These are phyloP conservation scores for Annulohypoxylon nitens DNA, from an alignment of 495 filamentous ascomycete species.

Conservation along the genomic window DNA sequence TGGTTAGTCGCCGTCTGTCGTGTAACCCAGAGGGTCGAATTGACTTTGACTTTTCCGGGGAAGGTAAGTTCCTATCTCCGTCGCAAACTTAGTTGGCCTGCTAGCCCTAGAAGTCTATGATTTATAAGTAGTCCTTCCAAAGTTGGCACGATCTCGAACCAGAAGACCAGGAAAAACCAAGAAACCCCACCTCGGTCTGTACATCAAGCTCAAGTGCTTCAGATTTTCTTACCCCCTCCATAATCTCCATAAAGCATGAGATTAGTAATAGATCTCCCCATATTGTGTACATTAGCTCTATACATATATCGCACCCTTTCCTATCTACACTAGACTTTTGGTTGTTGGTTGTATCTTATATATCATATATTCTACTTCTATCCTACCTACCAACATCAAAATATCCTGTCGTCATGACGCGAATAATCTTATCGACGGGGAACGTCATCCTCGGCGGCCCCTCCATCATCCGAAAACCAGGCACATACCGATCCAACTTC, in stretches of 20 bases:
- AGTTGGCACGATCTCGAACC: slow-evolving; percentile 5
- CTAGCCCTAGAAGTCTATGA: not conserved
- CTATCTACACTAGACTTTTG: slow-evolving; percentile 15
- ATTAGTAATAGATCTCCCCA: slow-evolving; percentile 44
- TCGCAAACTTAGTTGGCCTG: slow-evolving; percentile 1
- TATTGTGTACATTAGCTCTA: slow-evolving; percentile 10
- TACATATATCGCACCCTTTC: slow-evolving; percentile 22
- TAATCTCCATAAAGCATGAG: slow-evolving; percentile 19
- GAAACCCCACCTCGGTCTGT: slow-evolving; percentile 38
- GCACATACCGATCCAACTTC: slow-evolving; percentile 83
- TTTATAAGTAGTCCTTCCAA: not conserved
- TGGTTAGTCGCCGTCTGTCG: slow-evolving; percentile 25
- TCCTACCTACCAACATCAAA: not conserved
- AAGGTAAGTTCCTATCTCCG: slow-evolving; percentile 19
- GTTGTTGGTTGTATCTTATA: slow-evolving; percentile 23
- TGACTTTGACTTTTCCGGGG: not conserved
- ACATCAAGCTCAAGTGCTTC: slow-evolving; percentile 31
- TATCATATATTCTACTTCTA: slow-evolving; percentile 3
- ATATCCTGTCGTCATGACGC: slow-evolving; percentile 65
- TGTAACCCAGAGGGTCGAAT: slow-evolving; percentile 19
- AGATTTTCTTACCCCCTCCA: slow-evolving; percentile 32
- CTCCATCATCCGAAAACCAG: slow-evolving; percentile 81
- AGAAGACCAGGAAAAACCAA: slow-evolving; percentile 8
- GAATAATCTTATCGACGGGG: slow-evolving; percentile 89
- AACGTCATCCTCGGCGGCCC: slow-evolving; percentile 87